Percentiles rank a stretch among this genome's conserved stretches.
Conservation (phyloP, 2,329 filamentous ascomycete genomes). For the Fusarium albosuccineum region DNA sequence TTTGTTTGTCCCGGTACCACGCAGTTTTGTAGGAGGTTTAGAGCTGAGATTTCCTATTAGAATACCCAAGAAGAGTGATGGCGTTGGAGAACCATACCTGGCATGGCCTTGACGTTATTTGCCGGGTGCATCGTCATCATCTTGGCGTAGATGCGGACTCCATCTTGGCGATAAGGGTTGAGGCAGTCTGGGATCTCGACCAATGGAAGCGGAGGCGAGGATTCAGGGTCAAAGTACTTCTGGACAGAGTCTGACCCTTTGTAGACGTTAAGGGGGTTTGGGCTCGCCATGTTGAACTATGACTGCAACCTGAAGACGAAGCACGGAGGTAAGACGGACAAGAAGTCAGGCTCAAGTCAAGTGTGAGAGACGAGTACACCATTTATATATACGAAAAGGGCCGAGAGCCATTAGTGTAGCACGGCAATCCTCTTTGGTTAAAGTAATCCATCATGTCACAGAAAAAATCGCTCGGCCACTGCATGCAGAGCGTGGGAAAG, state of each 20-base stretch:
- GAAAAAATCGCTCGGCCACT: conserved; percentile 14
- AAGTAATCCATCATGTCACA: background rate
- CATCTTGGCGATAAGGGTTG: conserved; percentile 69
- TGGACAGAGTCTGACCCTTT: conserved; percentile 68
- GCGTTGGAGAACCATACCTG: conserved; percentile 59
- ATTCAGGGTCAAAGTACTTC: conserved; percentile 71
- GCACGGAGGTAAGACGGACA: no score
- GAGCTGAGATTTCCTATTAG: no score
- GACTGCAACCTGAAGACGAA: no score
- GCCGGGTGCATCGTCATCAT: conserved; percentile 75
- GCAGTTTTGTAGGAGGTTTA: conserved; percentile 60
- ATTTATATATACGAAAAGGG: conserved; percentile 1
- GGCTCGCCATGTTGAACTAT: conserved; percentile 41
- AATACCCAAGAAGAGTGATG: no score
- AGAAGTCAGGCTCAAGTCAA: no score
- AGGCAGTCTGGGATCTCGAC: conserved; percentile 70
- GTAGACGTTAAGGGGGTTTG: conserved; percentile 65
- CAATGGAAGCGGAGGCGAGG: conserved; percentile 68
- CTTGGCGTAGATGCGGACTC: conserved; percentile 74
- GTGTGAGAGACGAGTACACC: no score
- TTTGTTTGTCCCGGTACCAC: conserved; percentile 55
- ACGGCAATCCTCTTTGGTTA: background rate
- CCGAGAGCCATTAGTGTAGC: background rate
- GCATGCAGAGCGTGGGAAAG: background rate
- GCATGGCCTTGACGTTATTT: conserved; percentile 75